Base-by-base conservation (phyloP, 75 land plant genomes). In the Pinus taeda region DNA sequence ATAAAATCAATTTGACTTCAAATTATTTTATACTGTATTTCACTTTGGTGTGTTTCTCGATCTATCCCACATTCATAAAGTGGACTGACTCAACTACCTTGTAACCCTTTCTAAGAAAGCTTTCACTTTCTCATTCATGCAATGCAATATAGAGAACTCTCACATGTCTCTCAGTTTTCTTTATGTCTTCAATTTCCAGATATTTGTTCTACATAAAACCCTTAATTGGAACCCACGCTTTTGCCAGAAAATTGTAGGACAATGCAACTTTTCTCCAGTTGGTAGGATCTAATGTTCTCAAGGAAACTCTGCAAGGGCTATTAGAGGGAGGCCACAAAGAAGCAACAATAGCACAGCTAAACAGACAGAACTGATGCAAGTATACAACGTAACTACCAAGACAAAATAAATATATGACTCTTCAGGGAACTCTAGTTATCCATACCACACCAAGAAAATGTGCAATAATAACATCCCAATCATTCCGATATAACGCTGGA, bases 371-470 rank as follows among this genome's bases (percentile, higher is more conserved):
- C 22, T 69, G 15, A 62, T 26, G 65, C 6, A n/a, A 39, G n/a
- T 17, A 39, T 42, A 69, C 13, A 21, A 69, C 18, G 22, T 37
- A 67, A 69, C 49, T 45, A 42, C 53, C 9, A 69, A 69, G 72
- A 42, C 8, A 21, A 69, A 69, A 62, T 70, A 22, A 73, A 59
- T 59, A 74, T 57, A 74, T 33, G 20, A 8, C 59, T 74, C 73
- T 49, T 49, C n/a, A 74, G n/a, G 15, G 4, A 74, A 30, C 30
- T 59, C 71, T 29, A 24, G 37, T 62, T 59, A 74, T 64, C 59
- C 88, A 76, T 95, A 95, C 99, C 95, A 97, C 98, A 69, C 99
- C 99, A 85, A 97, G 94, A 81, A 97, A 97, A 80, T 97, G 99
- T 67, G 92, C 99, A 76, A 97, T 89, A 75, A 97, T 92, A 76